phyloP scores from a whole-genome alignment of 2,329 filamentous ascomycete species.

The Ceratocystis destructans region DNA sequence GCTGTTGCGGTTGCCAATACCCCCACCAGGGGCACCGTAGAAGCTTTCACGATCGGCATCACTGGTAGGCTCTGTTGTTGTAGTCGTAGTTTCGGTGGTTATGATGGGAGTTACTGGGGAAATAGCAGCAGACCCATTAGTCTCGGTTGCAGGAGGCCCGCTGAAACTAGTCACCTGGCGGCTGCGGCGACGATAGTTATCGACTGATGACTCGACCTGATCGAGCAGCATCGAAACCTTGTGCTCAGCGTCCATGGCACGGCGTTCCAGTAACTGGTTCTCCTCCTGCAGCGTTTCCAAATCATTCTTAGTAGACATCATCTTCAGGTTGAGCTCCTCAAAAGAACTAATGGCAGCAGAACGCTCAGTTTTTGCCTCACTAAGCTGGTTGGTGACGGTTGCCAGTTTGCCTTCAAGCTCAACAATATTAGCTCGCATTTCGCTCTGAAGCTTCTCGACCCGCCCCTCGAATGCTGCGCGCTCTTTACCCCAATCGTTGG shows the following conservation, averaged over 20 bases:
- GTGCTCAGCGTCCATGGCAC: slow-evolving; percentile 78
- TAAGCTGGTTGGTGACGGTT: slow-evolving; percentile 55
- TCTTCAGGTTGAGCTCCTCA: slow-evolving; percentile 41
- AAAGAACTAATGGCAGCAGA: slow-evolving; percentile 46
- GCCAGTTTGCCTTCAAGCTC: slow-evolving; percentile 60
- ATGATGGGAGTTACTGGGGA: slow-evolving; percentile 15
- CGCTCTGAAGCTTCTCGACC: slow-evolving; percentile 54
- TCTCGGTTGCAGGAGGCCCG: slow-evolving; percentile 14
- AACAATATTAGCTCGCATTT: slow-evolving; percentile 50
- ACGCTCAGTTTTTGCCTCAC: slow-evolving; percentile 51
- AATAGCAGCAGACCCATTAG: slow-evolving; percentile 30
- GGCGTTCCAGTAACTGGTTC: slow-evolving; percentile 65
- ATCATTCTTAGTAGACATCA: slow-evolving; percentile 49
- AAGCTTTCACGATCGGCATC: slow-evolving; percentile 46
- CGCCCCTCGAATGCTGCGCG: slow-evolving; percentile 52
- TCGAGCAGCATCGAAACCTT: slow-evolving; percentile 88
- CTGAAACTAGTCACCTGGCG: slow-evolving; percentile 37
- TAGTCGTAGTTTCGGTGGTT: slow-evolving; percentile 11
- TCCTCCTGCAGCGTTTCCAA: slow-evolving; percentile 73
- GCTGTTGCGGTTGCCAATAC: slow-evolving; percentile 40
- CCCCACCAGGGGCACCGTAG: slow-evolving; percentile 45
- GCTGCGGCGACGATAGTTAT: slow-evolving; percentile 76
- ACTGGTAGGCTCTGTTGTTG: slow-evolving; percentile 21
- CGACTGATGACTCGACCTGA: slow-evolving; percentile 85
- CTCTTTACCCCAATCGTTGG: slow-evolving; percentile 61